phyloP scores from a whole-genome alignment of 306 rosid species.

The Cicer arietinum region DNA sequence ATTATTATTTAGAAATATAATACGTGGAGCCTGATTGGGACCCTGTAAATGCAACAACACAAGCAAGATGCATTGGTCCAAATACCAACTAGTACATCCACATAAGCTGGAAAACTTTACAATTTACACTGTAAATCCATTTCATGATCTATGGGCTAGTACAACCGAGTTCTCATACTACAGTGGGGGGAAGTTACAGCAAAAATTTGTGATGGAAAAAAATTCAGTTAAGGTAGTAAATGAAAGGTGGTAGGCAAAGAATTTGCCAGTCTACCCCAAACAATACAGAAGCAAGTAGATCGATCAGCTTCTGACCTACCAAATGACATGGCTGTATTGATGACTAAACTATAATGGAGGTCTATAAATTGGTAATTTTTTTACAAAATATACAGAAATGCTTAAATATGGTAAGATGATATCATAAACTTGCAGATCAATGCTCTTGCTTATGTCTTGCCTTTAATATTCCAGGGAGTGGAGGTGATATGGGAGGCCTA shows the following conservation, averaged over 20 bases:
- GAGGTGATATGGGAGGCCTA: constrained; percentile 85
- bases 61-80: constrained; percentile 23
- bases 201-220: constrained; percentile 22
- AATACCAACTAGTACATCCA: constrained; percentile 22
- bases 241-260: constrained; percentile 49
- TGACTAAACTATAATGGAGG: constrained; percentile 43
- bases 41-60: neutral
- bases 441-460: constrained; percentile 94
- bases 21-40: no score
- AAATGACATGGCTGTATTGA: constrained; percentile 43
- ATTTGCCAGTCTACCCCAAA: constrained; percentile 53
- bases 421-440: constrained; percentile 41
- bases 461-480: constrained; percentile 93
- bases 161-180: constrained; percentile 30
- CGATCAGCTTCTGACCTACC: constrained; percentile 56
- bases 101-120: constrained; percentile 13
- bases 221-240: constrained; percentile 41
- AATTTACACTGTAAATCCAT: constrained; percentile 26
- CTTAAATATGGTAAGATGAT: constrained; percentile 44
- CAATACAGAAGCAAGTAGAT: constrained; percentile 44
- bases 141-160: no score
- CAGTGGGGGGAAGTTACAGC: constrained; percentile 34
- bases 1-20: no score
- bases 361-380: constrained; percentile 49
- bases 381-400: constrained; percentile 73